Evolutionary conservation across 2,329 filamentous ascomycete genomes (phyloP), one percentile per base, ranked within the genome.

Genomic region (Pseudogymnoascus sp.): DNA sequence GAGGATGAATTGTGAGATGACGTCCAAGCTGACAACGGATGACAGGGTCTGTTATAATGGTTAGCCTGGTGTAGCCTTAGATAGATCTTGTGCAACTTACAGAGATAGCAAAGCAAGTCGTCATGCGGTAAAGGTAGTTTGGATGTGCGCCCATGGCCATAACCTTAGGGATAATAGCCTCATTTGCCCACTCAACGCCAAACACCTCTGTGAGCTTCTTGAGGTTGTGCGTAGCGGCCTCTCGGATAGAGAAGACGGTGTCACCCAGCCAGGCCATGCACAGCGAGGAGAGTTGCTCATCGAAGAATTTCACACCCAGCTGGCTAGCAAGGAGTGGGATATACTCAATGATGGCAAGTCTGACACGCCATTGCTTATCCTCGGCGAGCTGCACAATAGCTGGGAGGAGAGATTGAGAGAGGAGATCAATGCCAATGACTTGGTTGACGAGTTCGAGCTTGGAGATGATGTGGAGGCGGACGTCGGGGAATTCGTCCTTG

Each of bases 51-150:
- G 68, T 58, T 64, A 39, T 70, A 73, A 60, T 61, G 52, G 45
- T 66, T 63, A 67, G 62, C 40, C 65, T 29, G 29, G n/a, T 39
- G 35, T 21, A 25, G 13, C 58, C 42, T 33, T 45, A 58, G n/a
- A 21, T 42, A 6, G 25, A 13, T 58, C 5, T 29, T 37, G n/a
- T 15, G 9, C 2, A 8, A 83, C 90, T 81, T 83, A 99, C 94
- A 70, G 92, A 93, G 68, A 99, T 95, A 65, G 94, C 94, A 75
- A 99, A 99, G 79, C 93, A 97, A n/a, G 94, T 99, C 8, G 94
- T 99, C 94, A 99, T 99, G 74, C 94, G 86, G 83, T 99, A 99
- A 60, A 99, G 87, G 75, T 99, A 99, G 79, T 99, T 99, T 65
- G 93, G 91, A 75, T 99, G 94, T 73, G 91, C 90, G 64, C 94